phyloP scores from a whole-genome alignment of 768 basidiomycete genomes.

The Lentinus brumalis region DNA sequence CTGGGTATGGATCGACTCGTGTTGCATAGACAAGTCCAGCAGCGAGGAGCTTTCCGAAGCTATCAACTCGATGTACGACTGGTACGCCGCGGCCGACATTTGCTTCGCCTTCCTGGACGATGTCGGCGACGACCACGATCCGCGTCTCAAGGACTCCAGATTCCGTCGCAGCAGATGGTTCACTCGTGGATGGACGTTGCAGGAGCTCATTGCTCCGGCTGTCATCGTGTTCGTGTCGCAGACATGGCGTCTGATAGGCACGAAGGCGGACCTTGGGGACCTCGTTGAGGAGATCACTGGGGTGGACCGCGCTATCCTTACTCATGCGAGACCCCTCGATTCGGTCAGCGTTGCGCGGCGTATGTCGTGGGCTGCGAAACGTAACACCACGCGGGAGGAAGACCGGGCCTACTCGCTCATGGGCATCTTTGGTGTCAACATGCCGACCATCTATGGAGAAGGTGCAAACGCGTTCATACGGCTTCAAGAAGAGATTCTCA shows the following conservation, averaged over 20 bases:
- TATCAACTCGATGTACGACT: constrained; percentile 22
- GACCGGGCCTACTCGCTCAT: constrained; percentile 21
- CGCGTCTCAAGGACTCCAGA: constrained; percentile 7
- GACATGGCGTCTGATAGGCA: constrained; percentile 13
- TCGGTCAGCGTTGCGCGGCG: constrained; percentile 15
- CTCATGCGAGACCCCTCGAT: constrained; percentile 3
- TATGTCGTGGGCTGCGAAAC: constrained; percentile 20
- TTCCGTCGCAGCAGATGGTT: constrained; percentile 21
- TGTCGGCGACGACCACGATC: constrained; percentile 15
- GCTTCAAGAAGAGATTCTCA: constrained; percentile 17
- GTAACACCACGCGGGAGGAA: constrained; percentile 14
- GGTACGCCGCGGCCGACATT: constrained; percentile 19
- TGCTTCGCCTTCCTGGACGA: constrained; percentile 17
- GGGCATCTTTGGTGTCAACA: constrained; percentile 20
- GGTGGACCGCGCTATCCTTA: constrained; percentile 4
- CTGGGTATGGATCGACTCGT: constrained; percentile 18
- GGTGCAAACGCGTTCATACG: constrained; percentile 15
- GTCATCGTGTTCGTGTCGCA: constrained; percentile 7
- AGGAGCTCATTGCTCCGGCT: constrained; percentile 19
- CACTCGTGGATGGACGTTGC: constrained; percentile 18
- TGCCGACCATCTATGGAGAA: constrained; percentile 18
- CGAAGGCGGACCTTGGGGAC: constrained; percentile 9
- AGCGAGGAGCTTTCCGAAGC: constrained; percentile 18
- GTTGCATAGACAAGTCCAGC: constrained; percentile 23
- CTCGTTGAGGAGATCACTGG: constrained; percentile 16